Evolutionary conservation across 2,329 filamentous ascomycete species (phyloP).

Genomic region (Chrysoporthe puriensis): DNA sequence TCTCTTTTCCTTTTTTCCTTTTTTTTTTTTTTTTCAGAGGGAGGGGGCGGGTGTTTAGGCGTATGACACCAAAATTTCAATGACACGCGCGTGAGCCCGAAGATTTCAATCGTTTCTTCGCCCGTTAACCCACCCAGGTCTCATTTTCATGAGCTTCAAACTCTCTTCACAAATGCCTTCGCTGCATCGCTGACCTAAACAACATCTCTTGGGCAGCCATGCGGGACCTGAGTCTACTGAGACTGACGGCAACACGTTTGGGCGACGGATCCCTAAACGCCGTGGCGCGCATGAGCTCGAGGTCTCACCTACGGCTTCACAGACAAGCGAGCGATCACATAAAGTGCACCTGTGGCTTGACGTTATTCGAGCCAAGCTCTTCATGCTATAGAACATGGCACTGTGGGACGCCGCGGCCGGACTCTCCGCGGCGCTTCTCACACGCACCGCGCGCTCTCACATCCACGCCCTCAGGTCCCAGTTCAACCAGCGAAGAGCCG

Average conservation of each 20-base stretch:
- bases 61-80: background rate
- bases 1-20: too few relatives aligned
- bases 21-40: too few relatives aligned
- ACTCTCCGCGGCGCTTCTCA: constrained; percentile 2
- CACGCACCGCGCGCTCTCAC: background rate
- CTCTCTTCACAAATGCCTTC: background rate
- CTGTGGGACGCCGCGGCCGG: background rate
- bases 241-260: constrained; percentile 1
- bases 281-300: background rate
- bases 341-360: background rate
- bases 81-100: background rate
- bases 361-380: background rate
- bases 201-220: background rate
- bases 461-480: background rate
- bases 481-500: background rate
- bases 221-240: background rate
- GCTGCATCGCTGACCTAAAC: background rate
- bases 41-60: background rate
- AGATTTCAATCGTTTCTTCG: background rate
- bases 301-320: background rate
- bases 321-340: background rate
- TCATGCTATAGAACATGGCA: background rate
- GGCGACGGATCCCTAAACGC: background rate
- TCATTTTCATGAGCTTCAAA: background rate
- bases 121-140: background rate